Evolutionary conservation across 1,284 basidiomycete genomes (phyloP).

Genomic region (Earliella scabrosa): DNA sequence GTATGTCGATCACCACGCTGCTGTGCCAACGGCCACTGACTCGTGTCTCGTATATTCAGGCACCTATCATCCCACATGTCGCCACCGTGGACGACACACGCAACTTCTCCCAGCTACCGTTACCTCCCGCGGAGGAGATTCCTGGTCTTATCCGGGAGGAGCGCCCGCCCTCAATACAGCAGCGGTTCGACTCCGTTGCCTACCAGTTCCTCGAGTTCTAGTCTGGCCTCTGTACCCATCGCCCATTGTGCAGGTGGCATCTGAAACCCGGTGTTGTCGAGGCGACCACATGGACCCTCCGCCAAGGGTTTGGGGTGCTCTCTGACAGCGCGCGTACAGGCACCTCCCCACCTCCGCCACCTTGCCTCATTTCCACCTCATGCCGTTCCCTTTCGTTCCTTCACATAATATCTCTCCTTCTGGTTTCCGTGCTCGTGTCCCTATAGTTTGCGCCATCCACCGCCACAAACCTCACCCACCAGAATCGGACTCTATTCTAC

Average conservation of each 20-base stretch:
- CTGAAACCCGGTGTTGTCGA: constrained; percentile 19
- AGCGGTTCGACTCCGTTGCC: constrained; percentile 65
- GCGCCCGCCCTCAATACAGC: constrained; percentile 53
- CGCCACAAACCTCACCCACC: neutral
- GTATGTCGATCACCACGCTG: constrained; percentile 41
- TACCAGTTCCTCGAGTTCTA: constrained; percentile 79
- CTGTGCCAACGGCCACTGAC: constrained; percentile 6
- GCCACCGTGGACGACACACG: constrained; percentile 79
- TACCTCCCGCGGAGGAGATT: constrained; percentile 77
- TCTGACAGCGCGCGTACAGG: constrained; percentile 1
- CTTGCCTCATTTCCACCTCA: neutral
- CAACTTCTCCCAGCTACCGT: constrained; percentile 77
- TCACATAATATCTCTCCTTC: neutral
- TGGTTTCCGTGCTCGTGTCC: constrained; percentile 1
- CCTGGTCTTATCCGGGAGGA: constrained; percentile 74
- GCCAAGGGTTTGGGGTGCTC: constrained; percentile 19
- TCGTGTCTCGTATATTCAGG: constrained; percentile 46
- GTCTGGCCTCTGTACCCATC: constrained; percentile 20
- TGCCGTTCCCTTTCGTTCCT: neutral
- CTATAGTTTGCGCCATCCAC: constrained; percentile 1
- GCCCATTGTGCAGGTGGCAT: constrained; percentile 19
- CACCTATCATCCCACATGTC: constrained; percentile 81
- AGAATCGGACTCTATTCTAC: constrained; percentile 15
- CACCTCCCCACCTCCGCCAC: neutral
- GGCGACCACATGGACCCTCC: neutral